Evolutionary conservation across 192 early-diverging fungal species (phyloP).

Genomic region (Backusella sp.): DNA sequence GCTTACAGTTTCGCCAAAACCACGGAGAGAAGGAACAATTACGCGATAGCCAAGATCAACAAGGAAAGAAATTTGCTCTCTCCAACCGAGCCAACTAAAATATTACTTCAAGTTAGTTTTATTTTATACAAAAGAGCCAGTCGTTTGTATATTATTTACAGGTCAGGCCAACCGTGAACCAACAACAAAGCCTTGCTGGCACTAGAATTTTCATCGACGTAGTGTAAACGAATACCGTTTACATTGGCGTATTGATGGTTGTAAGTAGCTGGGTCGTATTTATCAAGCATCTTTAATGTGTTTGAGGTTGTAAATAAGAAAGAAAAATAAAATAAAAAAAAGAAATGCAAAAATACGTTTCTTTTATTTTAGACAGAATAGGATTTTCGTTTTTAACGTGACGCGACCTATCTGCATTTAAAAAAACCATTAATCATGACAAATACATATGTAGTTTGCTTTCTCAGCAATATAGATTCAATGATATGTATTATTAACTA

Average conservation of each 20-base stretch:
- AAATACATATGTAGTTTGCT: neutral
- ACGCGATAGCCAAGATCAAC: slow-evolving; percentile 57
- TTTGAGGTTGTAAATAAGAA: neutral
- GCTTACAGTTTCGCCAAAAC: slow-evolving; percentile 53
- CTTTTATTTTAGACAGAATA: neutral
- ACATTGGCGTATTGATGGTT: slow-evolving; percentile 26
- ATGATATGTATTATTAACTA: neutral
- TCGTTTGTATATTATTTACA: slow-evolving; percentile 20
- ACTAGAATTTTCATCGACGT: slow-evolving; percentile 36
- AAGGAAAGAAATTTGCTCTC: slow-evolving; percentile 49
- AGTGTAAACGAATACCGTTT: slow-evolving; percentile 38
- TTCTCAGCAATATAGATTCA: neutral
- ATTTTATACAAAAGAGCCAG: neutral
- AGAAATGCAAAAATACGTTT: neutral
- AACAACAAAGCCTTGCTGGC: slow-evolving; percentile 22
- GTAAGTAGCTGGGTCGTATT: slow-evolving; percentile 23
- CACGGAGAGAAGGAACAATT: slow-evolving; percentile 48
- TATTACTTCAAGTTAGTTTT: neutral
- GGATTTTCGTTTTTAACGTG: neutral
- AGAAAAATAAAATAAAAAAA: neutral
- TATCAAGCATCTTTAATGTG: slow-evolving; percentile 21
- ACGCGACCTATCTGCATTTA: neutral
- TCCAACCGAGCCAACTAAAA: slow-evolving; percentile 30
- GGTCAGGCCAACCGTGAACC: slow-evolving; percentile 39
- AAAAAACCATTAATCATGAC: neutral